phyloP scores from a whole-genome alignment of 352 stramenopile genomes.

The Phytophthora pisi region DNA sequence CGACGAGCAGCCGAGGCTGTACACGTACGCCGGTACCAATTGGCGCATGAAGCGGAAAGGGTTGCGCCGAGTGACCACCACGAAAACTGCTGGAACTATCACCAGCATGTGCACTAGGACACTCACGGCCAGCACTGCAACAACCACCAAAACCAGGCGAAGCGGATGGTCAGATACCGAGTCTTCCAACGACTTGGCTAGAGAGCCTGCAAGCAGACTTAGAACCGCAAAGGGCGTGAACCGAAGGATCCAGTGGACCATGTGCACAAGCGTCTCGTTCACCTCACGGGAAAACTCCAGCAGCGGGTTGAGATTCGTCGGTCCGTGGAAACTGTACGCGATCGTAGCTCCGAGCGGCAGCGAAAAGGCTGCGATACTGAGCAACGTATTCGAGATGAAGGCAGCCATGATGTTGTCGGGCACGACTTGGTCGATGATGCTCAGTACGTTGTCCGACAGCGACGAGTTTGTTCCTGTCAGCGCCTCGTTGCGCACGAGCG shows the following conservation, averaged over 20 bases:
- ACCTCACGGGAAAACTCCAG: conserved; percentile 82
- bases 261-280: conserved; percentile 80
- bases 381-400: conserved; percentile 68
- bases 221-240: conserved; percentile 80
- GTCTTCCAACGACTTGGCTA: conserved; percentile 50
- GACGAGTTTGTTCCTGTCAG: conserved; percentile 46
- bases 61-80: conserved; percentile 64
- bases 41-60: conserved; percentile 78
- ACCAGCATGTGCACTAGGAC: conserved; percentile 71
- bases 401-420: conserved; percentile 76
- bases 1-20: conserved; percentile 73
- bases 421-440: conserved; percentile 64
- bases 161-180: conserved; percentile 51
- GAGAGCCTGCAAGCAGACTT: conserved; percentile 69
- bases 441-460: conserved; percentile 69
- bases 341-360: conserved; percentile 67
- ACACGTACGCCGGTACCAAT: conserved; percentile 73
- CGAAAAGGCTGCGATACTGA: conserved; percentile 77
- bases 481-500: conserved; percentile 52
- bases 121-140: conserved; percentile 43
- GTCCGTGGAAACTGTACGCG: conserved; percentile 73
- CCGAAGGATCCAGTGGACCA: conserved; percentile 72
- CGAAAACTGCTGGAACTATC: conserved; percentile 62
- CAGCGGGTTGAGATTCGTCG: conserved; percentile 73
- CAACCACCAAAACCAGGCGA: conserved; percentile 50